Percentiles rank a stretch among this genome's conserved stretches.
phyloP scores from a whole-genome alignment of 2,329 filamentous ascomycete genomes.

The Leptodontidium sp. region DNA sequence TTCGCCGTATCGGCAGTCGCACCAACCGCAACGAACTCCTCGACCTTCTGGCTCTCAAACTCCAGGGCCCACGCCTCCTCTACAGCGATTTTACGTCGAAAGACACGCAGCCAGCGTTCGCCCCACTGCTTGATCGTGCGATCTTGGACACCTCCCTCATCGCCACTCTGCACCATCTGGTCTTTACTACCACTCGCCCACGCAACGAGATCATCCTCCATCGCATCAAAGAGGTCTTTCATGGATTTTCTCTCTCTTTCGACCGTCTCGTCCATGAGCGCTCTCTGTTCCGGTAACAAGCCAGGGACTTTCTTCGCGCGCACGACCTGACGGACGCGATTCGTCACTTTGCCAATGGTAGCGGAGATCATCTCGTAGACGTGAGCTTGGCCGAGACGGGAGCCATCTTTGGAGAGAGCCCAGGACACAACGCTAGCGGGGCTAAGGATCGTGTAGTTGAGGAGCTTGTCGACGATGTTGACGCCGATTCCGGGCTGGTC shows the following conservation, averaged over 20 bases:
- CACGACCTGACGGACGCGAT: slow-evolving; percentile 83
- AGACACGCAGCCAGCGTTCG: slow-evolving; percentile 85
- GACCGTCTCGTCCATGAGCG: slow-evolving; percentile 67
- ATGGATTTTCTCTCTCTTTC: slow-evolving; percentile 76
- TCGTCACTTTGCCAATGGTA: slow-evolving; percentile 90
- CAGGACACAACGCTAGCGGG: slow-evolving; percentile 88
- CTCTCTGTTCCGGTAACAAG: slow-evolving; percentile 57
- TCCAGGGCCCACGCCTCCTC: slow-evolving; percentile 74
- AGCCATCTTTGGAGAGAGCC: slow-evolving; percentile 74
- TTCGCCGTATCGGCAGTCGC: slow-evolving; percentile 9
- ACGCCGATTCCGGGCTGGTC: slow-evolving; percentile 92
- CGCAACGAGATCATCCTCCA: slow-evolving; percentile 78
- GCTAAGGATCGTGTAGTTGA: slow-evolving; percentile 95
- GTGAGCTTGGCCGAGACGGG: slow-evolving; percentile 73
- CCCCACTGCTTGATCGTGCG: slow-evolving; percentile 81
- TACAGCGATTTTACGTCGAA: slow-evolving; percentile 81
- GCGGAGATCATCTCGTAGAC: slow-evolving; percentile 90
- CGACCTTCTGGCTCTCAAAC: slow-evolving; percentile 43
- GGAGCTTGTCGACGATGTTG: slow-evolving; percentile 92
- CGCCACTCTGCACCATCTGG: slow-evolving; percentile 73
- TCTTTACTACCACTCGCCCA: slow-evolving; percentile 80
- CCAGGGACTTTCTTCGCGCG: slow-evolving; percentile 65
- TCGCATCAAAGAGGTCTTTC: slow-evolving; percentile 79
- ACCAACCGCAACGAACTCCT: slow-evolving; percentile 21
- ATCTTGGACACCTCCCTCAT: slow-evolving; percentile 61